Evolutionary conservation across 2,329 filamentous ascomycete genomes (phyloP), one percentile per base, ranked within the genome.

Genomic region (Ophiostoma ips): DNA sequence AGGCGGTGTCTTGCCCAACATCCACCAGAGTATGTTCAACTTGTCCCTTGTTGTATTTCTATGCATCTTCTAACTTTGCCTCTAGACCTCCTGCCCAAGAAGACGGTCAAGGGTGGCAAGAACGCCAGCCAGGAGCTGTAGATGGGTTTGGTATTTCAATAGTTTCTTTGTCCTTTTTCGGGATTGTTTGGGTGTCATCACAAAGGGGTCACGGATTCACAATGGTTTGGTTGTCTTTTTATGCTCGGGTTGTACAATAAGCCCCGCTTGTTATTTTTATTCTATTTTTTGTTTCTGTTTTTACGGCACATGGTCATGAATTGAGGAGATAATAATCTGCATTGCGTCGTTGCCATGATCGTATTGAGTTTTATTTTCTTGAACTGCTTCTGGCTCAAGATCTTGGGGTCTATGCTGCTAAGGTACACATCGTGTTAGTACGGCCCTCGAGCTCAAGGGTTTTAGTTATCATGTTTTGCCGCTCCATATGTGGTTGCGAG

Each of bases 1-100:
- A 59, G 92, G 92, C 73, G 92, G 92, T 84, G 92, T 98, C 30
- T 73, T 98, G 63, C 92, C 92, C 58, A 90, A 95, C 71, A 98
- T 98, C 79, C 96, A 98, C 76, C 86, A 92, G 74, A 95, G 87
- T 94, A 81, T 61, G 87, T 79, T 58, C 54, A 24, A 8, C 15
- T 36, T 16, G n/a, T 19, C 37, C 44, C 3, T 46, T 9, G 11
- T 24, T 16, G 5, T 9, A 5, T n/a, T 13, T 41, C 13, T 28
- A 8, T 10, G 19, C 12, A 6, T 7, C 8, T 8, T 24, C 58
- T 65, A 58, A 63, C 55, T 18, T 24, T 12, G 45, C 47, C 50
- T 49, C 52, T 64, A 94, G 90, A 98, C 76, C 84, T 98, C 57
- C 82, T 98, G 59, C 92, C 92, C 66, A 96, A 98, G 88, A 96